Evolutionary conservation across 495 filamentous ascomycete species (phyloP), one percentile per base, ranked within the genome.

Genomic region (Sordaria brevicollis): DNA sequence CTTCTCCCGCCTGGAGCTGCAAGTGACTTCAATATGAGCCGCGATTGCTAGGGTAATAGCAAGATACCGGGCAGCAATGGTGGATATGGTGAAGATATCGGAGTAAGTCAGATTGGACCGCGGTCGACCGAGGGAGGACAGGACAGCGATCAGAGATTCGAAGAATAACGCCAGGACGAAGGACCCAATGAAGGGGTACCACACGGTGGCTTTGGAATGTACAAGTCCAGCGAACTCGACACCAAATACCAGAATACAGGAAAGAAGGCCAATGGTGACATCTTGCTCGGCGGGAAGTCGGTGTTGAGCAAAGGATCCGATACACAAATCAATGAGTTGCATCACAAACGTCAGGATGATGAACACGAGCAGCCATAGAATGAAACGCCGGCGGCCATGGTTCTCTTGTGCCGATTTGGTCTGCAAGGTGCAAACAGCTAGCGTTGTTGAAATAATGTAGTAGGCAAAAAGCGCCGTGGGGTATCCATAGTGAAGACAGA

Each of bases 111-210:
- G 68, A 0, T 41, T 21, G 8, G 35, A 62, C 7, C 65, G 17
- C 2, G 67, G 54, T 35, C 68, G 69, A 19, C 75, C 72, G 35
- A 80, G 74, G 15, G 81, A 73, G 11, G 78, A 70, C 43, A 86
- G 38, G 21, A 68, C 71, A 37, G 80, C 76, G 34, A 88, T 74
- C 38, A 78, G 74, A 0, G 81, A 74, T 75, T 90, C 88, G 6
- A 84, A 81, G 13, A 82, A 66, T 6, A 89, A 74, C 17, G 81
- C 83, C 29, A 89, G 70, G 29, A 84, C 72, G 81, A 88, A 87
- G 6, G 85, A 83, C 11, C 86, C 87, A 38, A 82, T 84, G 71
- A 86, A 89, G 0, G 87, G 86, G 69, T 90, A 87, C 88, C 88
- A 90, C 19, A 89, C 85, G 10, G 83, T 80, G 62, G 81, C 81